These are phyloP conservation scores for Straminergon stramineum DNA, from an alignment of 225 moss, liverwort and hornwort genomes.

Conservation along the genomic window DNA sequence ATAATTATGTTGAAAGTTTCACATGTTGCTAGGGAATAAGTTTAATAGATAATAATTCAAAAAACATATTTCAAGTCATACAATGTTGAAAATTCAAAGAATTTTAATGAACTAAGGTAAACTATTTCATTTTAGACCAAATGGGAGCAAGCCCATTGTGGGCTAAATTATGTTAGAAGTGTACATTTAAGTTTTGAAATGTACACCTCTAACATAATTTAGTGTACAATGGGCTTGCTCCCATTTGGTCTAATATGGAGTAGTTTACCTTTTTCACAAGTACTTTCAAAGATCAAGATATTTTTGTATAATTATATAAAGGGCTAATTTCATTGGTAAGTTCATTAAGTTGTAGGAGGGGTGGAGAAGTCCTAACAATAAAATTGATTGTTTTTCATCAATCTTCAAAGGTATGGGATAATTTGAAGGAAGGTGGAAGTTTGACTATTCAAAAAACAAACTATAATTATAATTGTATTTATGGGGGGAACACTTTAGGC, in stretches of 20 bases:
- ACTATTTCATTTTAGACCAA: too few relatives aligned
- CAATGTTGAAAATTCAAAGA: neutral
- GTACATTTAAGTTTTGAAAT: too few relatives aligned
- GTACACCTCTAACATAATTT: too few relatives aligned
- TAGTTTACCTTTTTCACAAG: too few relatives aligned
- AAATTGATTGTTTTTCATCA: neutral
- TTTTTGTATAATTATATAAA: neutral
- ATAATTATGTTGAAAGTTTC: neutral
- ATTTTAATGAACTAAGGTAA: too few relatives aligned
- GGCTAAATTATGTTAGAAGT: too few relatives aligned
- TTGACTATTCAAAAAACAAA: neutral
- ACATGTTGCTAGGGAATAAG: neutral
- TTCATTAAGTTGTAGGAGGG: neutral
- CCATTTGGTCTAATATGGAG: too few relatives aligned
- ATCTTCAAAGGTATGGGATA: neutral
- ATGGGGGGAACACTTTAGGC: fast-evolving
- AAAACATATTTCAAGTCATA: neutral
- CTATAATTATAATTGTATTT: neutral
- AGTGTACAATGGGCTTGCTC: too few relatives aligned
- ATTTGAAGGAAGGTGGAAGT: neutral
- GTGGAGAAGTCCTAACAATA: neutral
- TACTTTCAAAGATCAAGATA: neutral
- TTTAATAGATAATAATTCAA: neutral
- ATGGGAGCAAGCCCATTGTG: too few relatives aligned
- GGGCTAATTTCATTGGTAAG: neutral